Evolutionary conservation across 306 rosid genomes (phyloP).

Genomic region (Fragaria iinumae): DNA sequence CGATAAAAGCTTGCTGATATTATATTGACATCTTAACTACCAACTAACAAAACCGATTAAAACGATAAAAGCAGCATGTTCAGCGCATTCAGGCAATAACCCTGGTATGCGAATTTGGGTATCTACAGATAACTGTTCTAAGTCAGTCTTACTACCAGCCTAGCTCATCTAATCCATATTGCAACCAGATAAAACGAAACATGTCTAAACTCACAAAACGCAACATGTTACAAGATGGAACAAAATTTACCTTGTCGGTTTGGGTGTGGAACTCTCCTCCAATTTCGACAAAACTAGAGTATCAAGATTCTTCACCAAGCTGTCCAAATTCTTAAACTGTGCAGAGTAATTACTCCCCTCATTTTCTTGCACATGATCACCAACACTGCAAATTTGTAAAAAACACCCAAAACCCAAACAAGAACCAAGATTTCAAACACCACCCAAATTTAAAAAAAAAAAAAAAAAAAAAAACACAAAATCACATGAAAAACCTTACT

Average conservation of each 20-base stretch:
- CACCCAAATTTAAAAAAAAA: background rate
- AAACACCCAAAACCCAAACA: slow-evolving; percentile 8
- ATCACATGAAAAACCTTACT: slow-evolving; percentile 31
- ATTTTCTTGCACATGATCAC: slow-evolving; percentile 50
- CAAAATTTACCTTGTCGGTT: slow-evolving; percentile 42
- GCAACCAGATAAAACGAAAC: background rate
- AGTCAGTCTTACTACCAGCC: background rate
- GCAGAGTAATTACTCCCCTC: slow-evolving; percentile 59
- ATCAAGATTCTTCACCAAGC: slow-evolving; percentile 53
- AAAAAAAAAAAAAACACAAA: background rate
- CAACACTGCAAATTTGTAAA: slow-evolving; percentile 46
- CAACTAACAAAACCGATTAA: slow-evolving; percentile 11
- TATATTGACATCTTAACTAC: slow-evolving; percentile 47
- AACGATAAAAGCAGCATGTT: background rate
- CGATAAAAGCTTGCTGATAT: slow-evolving; percentile 23
- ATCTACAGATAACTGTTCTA: background rate
- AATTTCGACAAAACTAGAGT: slow-evolving; percentile 51
- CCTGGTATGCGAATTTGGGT: background rate
- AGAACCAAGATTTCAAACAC: background rate
- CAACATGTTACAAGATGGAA: background rate
- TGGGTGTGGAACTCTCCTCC: slow-evolving; percentile 46
- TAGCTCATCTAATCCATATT: background rate
- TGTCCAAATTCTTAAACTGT: slow-evolving; percentile 71
- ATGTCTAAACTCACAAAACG: background rate
- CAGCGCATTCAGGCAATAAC: background rate